phyloP scores from a whole-genome alignment of 78 protist genomes.

The Isochrysis galbana region DNA sequence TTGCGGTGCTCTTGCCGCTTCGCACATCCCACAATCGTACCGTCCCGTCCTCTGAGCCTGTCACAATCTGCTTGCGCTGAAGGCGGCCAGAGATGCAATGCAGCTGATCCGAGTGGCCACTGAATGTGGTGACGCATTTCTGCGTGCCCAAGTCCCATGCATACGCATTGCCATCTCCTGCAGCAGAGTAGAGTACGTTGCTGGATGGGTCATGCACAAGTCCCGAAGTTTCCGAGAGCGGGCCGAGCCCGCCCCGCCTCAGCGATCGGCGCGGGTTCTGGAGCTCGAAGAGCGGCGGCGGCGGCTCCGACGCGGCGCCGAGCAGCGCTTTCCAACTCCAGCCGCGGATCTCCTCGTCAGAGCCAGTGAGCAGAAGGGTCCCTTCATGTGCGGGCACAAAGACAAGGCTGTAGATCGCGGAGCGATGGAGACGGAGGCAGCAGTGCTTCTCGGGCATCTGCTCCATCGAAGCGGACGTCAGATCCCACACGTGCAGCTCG shows the following conservation, averaged over 20 bases:
- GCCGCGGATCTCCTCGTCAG: background rate
- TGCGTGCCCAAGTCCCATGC: background rate
- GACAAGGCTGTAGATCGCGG: background rate
- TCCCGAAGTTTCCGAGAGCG: background rate
- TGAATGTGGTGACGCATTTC: background rate
- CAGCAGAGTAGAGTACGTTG: background rate
- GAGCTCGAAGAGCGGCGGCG: background rate
- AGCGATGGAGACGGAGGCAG: background rate
- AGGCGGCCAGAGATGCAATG: background rate
- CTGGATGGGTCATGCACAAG: background rate
- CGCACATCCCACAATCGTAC: too few species aligned
- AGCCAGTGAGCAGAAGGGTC: background rate
- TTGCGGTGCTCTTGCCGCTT: too few species aligned
- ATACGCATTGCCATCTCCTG: slow-evolving; percentile 27
- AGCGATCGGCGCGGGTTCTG: background rate
- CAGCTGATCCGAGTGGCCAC: background rate
- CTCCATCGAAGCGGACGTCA: background rate
- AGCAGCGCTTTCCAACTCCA: background rate
- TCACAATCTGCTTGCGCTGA: background rate
- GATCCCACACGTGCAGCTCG: background rate
- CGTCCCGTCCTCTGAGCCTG: too few species aligned
- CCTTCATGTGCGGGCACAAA: background rate
- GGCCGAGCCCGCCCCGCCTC: background rate
- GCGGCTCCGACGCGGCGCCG: background rate
- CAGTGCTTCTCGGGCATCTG: too few species aligned